Evolutionary conservation across 768 basidiomycete genomes (phyloP).

Genomic region (Tulasnella sp.): DNA sequence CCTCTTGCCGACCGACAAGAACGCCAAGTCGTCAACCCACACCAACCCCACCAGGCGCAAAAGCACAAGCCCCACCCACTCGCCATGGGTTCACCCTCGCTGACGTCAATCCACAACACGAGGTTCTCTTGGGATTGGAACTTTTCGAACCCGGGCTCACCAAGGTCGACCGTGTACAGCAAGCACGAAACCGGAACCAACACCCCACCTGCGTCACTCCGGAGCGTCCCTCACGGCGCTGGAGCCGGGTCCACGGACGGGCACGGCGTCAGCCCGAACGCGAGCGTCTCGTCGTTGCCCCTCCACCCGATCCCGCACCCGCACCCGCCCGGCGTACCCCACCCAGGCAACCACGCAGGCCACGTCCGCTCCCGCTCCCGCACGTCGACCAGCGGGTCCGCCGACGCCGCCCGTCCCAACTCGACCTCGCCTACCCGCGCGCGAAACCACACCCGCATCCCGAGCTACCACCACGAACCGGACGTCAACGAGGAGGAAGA

Average conservation of each 20-base stretch:
- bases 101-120: not conserved
- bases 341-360: not conserved
- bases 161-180: constrained; percentile 2
- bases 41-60: not conserved
- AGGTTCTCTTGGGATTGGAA: constrained; percentile 20
- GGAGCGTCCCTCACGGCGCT: too few relatives aligned
- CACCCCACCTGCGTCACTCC: not conserved
- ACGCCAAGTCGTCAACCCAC: constrained; percentile 38
- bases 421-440: not conserved
- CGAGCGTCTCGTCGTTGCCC: not conserved
- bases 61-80: constrained; percentile 15
- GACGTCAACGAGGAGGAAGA: constrained; percentile 4
- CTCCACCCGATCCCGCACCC: not conserved
- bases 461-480: not conserved
- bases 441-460: not conserved
- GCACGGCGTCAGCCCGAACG: not conserved
- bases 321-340: not conserved
- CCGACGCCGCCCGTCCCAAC: not conserved
- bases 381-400: not conserved
- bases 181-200: not conserved
- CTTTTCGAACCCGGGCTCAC: constrained; percentile 14
- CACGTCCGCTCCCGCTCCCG: not conserved
- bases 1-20: constrained; percentile 72
- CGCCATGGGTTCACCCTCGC: constrained; percentile 15
- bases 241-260: not conserved